phyloP scores from a whole-genome alignment of 2,329 filamentous ascomycete species.

The Colletotrichum filicis region DNA sequence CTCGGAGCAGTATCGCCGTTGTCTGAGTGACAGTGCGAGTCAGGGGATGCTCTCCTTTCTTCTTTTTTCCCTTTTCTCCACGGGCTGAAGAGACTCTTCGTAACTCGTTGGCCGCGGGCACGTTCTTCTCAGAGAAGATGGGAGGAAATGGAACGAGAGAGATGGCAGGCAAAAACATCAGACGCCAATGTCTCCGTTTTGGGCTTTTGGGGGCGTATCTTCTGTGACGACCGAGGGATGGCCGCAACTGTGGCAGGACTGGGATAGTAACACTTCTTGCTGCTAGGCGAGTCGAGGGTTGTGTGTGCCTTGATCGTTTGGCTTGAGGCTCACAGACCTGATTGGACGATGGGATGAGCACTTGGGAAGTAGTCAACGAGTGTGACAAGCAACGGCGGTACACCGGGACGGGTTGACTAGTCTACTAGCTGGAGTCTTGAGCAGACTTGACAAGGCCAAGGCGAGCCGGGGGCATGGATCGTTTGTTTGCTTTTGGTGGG shows the following conservation, averaged over 20 bases:
- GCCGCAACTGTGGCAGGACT: background rate
- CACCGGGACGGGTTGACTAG: background rate
- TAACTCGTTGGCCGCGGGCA: background rate
- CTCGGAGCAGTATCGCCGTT: background rate
- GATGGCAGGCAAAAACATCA: conserved; percentile 12
- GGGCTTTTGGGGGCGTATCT: background rate
- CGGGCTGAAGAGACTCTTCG: background rate
- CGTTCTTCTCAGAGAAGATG: background rate
- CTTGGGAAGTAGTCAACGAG: conserved; percentile 1
- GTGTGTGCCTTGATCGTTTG: background rate
- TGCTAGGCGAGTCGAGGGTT: conserved; percentile 4
- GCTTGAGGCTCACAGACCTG: background rate
- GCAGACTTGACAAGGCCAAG: background rate
- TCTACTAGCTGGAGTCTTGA: background rate
- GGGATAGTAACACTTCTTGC: background rate
- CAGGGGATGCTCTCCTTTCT: background rate
- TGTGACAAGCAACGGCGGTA: background rate
- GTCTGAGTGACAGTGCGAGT: background rate
- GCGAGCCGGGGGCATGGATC: conserved; percentile 1
- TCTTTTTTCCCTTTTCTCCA: background rate
- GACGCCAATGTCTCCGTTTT: conserved; percentile 22
- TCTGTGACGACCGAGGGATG: conserved; percentile 13
- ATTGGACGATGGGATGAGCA: conserved; percentile 2
- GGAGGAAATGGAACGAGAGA: background rate
- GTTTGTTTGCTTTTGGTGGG: conserved; percentile 2